These are phyloP conservation scores for Geum urbanum DNA, from an alignment of 306 rosid genomes.

Conservation along the genomic window DNA sequence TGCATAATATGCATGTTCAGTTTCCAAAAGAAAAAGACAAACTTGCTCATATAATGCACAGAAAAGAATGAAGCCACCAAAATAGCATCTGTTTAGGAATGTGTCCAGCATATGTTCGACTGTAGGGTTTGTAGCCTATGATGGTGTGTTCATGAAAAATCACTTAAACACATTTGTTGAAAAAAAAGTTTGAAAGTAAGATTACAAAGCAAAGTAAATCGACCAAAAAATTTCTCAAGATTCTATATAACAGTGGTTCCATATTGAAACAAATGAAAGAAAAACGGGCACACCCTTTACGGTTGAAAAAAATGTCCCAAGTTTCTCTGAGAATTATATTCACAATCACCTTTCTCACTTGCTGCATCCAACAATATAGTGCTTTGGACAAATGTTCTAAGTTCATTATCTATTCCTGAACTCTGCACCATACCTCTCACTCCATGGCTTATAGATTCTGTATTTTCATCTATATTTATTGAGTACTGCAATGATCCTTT, in stretches of 20 bases:
- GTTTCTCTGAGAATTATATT: conserved; percentile 29
- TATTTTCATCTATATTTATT: conserved; percentile 28
- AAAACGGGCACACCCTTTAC: conserved; percentile 29
- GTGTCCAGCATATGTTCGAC: too few species aligned
- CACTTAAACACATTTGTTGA: too few species aligned
- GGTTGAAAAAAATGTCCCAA: conserved; percentile 33
- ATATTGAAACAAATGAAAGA: not conserved
- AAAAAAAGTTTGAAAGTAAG: too few species aligned
- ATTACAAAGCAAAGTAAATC: too few species aligned
- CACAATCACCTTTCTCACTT: conserved; percentile 26
- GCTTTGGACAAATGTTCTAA: conserved; percentile 37
- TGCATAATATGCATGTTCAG: too few species aligned
- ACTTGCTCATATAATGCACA: too few species aligned
- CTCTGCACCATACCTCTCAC: conserved; percentile 26
- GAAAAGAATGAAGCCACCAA: too few species aligned
- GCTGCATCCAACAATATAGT: conserved; percentile 23
- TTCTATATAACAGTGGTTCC: not conserved
- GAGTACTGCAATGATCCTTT: conserved; percentile 39
- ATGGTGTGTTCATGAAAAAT: too few species aligned
- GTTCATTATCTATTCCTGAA: conserved; percentile 26
- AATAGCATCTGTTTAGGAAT: too few species aligned
- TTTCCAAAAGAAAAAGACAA: too few species aligned
- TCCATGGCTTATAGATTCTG: conserved; percentile 33
- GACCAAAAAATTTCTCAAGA: not conserved
- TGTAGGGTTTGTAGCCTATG: too few species aligned